phyloP scores from a whole-genome alignment of 2,329 filamentous ascomycete genomes.

The Hypoxylon sp. region DNA sequence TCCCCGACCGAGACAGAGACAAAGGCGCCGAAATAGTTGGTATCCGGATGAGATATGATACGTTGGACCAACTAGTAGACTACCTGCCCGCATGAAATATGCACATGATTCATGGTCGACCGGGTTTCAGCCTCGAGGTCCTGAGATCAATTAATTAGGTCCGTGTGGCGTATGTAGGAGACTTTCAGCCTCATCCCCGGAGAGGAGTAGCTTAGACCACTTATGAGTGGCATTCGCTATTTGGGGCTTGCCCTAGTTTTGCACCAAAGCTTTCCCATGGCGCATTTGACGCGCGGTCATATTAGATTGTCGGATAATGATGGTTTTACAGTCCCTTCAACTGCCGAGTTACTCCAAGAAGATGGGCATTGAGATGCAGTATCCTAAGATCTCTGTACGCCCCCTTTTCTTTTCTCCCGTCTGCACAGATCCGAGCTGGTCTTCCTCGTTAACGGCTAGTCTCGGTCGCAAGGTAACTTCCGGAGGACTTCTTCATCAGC shows the following conservation, averaged over 20 bases:
- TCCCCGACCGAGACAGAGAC: constrained; percentile 15
- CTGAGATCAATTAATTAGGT: neutral
- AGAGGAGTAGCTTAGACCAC: neutral
- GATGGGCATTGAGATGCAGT: neutral
- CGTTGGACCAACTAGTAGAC: neutral
- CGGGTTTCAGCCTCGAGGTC: constrained; percentile 5
- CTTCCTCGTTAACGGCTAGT: neutral
- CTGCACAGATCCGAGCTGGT: neutral
- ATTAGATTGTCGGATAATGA: neutral
- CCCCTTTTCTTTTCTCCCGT: neutral
- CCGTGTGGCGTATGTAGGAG: constrained; percentile 1
- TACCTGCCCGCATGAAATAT: constrained; percentile 1
- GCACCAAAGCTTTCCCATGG: constrained; percentile 1
- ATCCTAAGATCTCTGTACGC: neutral
- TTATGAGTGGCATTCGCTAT: neutral
- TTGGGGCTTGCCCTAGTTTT: constrained; percentile 7
- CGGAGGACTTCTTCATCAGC: neutral
- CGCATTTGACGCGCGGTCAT: neutral
- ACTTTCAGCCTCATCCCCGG: constrained; percentile 2
- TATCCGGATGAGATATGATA: constrained; percentile 1
- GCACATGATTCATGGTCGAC: constrained; percentile 3
- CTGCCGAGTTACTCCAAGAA: neutral
- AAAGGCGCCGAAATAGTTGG: constrained; percentile 4
- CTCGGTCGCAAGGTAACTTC: neutral
- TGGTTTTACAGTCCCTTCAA: neutral